Evolutionary conservation across 139 green algal species (phyloP), one percentile per base, ranked within the genome.

Genomic region (Picochlorum sp.): DNA sequence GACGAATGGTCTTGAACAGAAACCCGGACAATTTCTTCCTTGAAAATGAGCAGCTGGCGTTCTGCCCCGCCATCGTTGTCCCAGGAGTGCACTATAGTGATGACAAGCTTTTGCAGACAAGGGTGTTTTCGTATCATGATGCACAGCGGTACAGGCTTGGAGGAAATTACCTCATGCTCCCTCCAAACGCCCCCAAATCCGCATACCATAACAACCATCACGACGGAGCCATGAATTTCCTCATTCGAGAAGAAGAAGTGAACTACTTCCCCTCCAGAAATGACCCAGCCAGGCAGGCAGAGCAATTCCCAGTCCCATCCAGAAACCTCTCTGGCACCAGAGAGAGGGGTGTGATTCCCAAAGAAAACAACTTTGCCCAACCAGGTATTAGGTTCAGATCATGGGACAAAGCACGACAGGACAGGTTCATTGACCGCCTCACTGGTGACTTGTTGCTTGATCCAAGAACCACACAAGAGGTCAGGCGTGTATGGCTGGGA

Each of bases 161-260:
- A 11, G 84, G 89, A 66, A 97, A 97, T 84, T 97, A 97, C 85
- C 82, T 97, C 56, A 66, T 90, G 80, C 75, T 96, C 58, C 89
- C 89, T 6, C 80, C 80, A 59, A 96, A 96, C 71, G 89, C 89
- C 21, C 89, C 89, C 61, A 84, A 85, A 65, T 86, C 69, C 60
- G 50, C 82, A 10, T 75, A 90, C 71, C 89, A 95, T 79, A 94
- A 97, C 81, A 97, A 97, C 77, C 91, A 97, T 82, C 88, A 97
- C 61, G 91, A 97, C 49, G 90, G 91, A 21, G 82, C 92, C 76
- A 97, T 97, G 91, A 97, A 97, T 80, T 94, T 95, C 77, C 87
- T 92, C 78, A 78, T 92, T 72, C 76, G 90, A 37, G 80, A 86
- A 38, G 88, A 96, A 84, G 90, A 96, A 82, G 82, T 97, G 28